Conservation (phyloP, 1,284 basidiomycete genomes). For the Peniophora sp. region DNA sequence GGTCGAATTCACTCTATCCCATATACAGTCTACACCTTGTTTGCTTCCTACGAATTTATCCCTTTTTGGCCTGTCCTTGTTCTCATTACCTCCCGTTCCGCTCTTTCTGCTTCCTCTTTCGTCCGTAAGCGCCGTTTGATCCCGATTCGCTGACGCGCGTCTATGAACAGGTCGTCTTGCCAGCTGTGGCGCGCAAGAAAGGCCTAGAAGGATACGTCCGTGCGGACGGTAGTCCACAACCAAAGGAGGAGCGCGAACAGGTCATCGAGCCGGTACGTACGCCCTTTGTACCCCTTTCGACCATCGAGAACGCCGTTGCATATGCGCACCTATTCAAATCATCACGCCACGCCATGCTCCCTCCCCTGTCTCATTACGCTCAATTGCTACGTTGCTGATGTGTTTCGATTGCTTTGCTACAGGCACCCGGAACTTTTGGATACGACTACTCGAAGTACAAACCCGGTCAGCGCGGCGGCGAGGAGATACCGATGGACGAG, state of each 20-base stretch:
- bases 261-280: constrained; percentile 44
- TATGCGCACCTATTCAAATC: too few relatives aligned
- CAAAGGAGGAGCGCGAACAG: constrained; percentile 26
- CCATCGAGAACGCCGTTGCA: background rate
- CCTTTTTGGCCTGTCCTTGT: background rate
- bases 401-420: constrained; percentile 8
- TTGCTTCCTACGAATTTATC: constrained; percentile 2
- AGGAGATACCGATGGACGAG: constrained; percentile 56
- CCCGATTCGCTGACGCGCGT: background rate
- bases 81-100: too few relatives aligned
- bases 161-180: constrained; percentile 44
- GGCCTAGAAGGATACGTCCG: constrained; percentile 63
- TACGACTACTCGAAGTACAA: constrained; percentile 63
- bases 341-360: too few relatives aligned
- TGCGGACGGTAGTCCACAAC: constrained; percentile 53
- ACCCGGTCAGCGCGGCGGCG: constrained; percentile 24
- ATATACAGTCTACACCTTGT: constrained; percentile 7
- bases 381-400: too few relatives aligned
- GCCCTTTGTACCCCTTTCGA: constrained; percentile 1
- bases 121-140: too few relatives aligned
- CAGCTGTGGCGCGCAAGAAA: constrained; percentile 77
- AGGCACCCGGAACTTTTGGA: constrained; percentile 81
- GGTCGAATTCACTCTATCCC: constrained; percentile 1
- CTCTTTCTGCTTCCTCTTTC: too few relatives aligned
- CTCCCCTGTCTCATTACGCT: too few relatives aligned